phyloP scores from a whole-genome alignment of 2,329 filamentous ascomycete genomes.

The Penicillium fuscoglaucum region DNA sequence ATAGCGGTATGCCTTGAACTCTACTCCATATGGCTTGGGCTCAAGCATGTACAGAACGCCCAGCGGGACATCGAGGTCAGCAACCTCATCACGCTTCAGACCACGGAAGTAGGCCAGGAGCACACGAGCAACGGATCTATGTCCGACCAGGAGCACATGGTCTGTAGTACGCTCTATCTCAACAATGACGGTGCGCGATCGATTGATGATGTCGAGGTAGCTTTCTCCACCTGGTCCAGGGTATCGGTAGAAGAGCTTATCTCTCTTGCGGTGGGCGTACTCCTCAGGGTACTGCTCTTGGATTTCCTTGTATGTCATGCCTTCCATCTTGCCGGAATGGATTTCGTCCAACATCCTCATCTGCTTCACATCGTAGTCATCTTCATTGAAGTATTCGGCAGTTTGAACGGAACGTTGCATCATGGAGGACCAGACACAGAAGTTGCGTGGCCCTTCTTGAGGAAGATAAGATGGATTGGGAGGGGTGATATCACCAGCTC shows the following conservation, averaged over 20 bases:
- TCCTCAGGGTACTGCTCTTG: slow-evolving; percentile 75
- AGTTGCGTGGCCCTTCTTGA: slow-evolving; percentile 71
- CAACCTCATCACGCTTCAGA: slow-evolving; percentile 84
- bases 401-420: slow-evolving; percentile 85
- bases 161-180: slow-evolving; percentile 97
- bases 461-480: slow-evolving; percentile 77
- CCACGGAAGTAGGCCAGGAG: slow-evolving; percentile 97
- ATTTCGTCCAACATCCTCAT: slow-evolving; percentile 98
- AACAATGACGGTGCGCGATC: slow-evolving; percentile 89
- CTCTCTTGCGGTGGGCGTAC: slow-evolving; percentile 72
- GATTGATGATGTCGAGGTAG: slow-evolving; percentile 95
- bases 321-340: slow-evolving; percentile 89
- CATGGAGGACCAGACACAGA: slow-evolving; percentile 99
- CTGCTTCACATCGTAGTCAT: slow-evolving; percentile 94
- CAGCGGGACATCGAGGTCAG: slow-evolving; percentile 88
- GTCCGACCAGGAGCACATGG: slow-evolving; percentile 87
- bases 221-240: slow-evolving; percentile 94
- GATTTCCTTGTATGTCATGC: slow-evolving; percentile 92
- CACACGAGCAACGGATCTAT: slow-evolving; percentile 88
- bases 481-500: slow-evolving; percentile 86
- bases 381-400: slow-evolving; percentile 87
- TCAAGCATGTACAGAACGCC: slow-evolving; percentile 94
- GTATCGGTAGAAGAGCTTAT: slow-evolving; percentile 96
- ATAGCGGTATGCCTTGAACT: slow-evolving; percentile 94
- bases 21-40: slow-evolving; percentile 95